A percentile compares a stretch with the other conserved stretches of the same genome.
Evolutionary conservation across 2,329 filamentous ascomycete species (phyloP).

Genomic region (Epichloe scottii): DNA sequence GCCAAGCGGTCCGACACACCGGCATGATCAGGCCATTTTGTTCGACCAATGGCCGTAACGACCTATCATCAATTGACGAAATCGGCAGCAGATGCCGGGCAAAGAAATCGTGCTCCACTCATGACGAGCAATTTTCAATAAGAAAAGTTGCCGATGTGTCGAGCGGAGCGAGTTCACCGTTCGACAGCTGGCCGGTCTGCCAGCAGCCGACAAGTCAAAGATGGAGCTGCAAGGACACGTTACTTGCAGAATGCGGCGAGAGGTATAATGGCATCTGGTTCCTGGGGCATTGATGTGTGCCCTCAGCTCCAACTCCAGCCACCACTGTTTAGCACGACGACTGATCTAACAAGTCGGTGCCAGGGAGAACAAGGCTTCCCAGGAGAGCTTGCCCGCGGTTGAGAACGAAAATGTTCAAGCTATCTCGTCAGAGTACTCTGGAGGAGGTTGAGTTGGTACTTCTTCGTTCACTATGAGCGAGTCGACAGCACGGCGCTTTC

Average conservation of each 20-base stretch:
- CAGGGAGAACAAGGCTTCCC: neutral
- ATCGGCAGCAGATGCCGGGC: neutral
- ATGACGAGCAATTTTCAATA: neutral
- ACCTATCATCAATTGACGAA: neutral
- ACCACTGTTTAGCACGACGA: no score
- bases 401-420: neutral
- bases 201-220: neutral
- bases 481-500: constrained; percentile 10
- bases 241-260: neutral
- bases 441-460: constrained; percentile 12
- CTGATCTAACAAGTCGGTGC: neutral
- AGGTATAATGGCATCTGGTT: neutral
- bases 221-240: neutral
- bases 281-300: neutral
- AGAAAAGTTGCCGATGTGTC: neutral
- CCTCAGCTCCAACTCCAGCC: no score
- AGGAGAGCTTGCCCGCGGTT: neutral
- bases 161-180: neutral
- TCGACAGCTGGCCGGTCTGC: neutral
- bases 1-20: neutral
- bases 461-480: constrained; percentile 8
- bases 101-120: neutral
- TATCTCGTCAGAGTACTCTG: constrained; percentile 17
- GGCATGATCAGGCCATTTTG: neutral
- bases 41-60: neutral